These are phyloP conservation scores for Filosporella fistucella DNA, from an alignment of 495 filamentous ascomycete genomes.

Conservation along the genomic window DNA sequence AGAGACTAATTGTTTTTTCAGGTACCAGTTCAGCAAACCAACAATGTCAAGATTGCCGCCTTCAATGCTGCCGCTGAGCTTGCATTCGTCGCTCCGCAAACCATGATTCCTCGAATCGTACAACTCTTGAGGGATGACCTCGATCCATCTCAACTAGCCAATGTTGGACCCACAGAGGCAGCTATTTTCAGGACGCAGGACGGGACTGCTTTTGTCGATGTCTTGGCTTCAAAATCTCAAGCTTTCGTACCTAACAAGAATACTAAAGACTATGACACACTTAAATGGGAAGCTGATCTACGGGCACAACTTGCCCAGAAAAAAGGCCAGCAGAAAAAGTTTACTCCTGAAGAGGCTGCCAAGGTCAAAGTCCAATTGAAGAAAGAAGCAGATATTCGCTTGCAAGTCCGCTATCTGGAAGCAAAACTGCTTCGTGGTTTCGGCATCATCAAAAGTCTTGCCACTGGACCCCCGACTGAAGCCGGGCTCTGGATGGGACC, in stretches of 20 bases:
- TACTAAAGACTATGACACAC: constrained; percentile 84
- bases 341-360: constrained; percentile 78
- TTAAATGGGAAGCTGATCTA: constrained; percentile 98
- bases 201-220: constrained; percentile 83
- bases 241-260: constrained; percentile 70
- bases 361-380: constrained; percentile 88
- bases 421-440: constrained; percentile 71
- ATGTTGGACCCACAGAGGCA: constrained; percentile 78
- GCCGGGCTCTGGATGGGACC: constrained; percentile 81
- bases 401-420: constrained; percentile 60
- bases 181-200: constrained; percentile 87
- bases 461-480: constrained; percentile 79
- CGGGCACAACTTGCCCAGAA: constrained; percentile 82
- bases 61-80: constrained; percentile 81
- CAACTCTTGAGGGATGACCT: constrained; percentile 68
- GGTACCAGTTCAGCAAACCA: constrained; percentile 28
- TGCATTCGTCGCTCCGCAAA: constrained; percentile 86
- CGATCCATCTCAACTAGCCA: constrained; percentile 55
- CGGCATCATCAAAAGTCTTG: constrained; percentile 76
- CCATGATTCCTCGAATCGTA: constrained; percentile 71
- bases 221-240: constrained; percentile 72
- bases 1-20: not conserved
- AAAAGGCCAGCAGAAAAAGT: constrained; percentile 86
- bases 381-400: constrained; percentile 78
- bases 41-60: constrained; percentile 59